phyloP scores from a whole-genome alignment of 2,329 filamentous ascomycete genomes.

The Alternaria burnsii region DNA sequence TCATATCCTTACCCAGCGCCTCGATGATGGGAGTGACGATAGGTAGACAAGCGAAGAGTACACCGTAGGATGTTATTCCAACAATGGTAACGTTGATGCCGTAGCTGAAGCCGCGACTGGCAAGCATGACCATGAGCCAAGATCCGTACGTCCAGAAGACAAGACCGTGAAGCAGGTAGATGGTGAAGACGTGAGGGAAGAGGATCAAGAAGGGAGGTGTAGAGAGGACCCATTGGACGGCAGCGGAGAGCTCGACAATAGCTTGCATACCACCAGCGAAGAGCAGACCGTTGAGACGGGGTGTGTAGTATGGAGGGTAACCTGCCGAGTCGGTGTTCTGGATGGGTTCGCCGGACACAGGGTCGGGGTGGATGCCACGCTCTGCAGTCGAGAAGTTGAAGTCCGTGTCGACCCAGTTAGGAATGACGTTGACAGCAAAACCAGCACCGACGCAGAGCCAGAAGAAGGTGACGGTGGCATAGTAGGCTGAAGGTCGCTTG shows the following conservation, averaged over 20 bases:
- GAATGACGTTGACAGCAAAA: conserved; percentile 51
- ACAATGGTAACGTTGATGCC: conserved; percentile 48
- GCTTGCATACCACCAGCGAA: conserved; percentile 52
- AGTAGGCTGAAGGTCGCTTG: conserved; percentile 47
- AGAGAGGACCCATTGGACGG: conserved; percentile 55
- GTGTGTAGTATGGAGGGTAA: conserved; percentile 56
- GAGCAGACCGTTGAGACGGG: conserved; percentile 55
- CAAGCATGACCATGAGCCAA: conserved; percentile 49
- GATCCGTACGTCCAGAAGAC: conserved; percentile 56
- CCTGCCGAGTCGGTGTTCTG: conserved; percentile 44
- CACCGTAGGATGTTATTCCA: conserved; percentile 47
- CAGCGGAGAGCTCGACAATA: conserved; percentile 46
- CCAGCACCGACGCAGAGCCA: conserved; percentile 40
- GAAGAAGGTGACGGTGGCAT: conserved; percentile 47
- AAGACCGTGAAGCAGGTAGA: conserved; percentile 59
- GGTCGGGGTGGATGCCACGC: conserved; percentile 56
- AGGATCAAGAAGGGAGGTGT: conserved; percentile 52
- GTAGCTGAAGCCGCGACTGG: conserved; percentile 41
- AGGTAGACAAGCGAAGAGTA: conserved; percentile 45
- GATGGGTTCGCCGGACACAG: conserved; percentile 49
- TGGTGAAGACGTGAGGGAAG: conserved; percentile 61
- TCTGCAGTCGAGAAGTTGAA: conserved; percentile 54
- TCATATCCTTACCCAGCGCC: conserved; percentile 52
- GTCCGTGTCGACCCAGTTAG: conserved; percentile 41
- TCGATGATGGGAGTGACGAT: conserved; percentile 52